Conservation (phyloP, 1,139 yeast species). For the Yamadazyma atlantica region DNA sequence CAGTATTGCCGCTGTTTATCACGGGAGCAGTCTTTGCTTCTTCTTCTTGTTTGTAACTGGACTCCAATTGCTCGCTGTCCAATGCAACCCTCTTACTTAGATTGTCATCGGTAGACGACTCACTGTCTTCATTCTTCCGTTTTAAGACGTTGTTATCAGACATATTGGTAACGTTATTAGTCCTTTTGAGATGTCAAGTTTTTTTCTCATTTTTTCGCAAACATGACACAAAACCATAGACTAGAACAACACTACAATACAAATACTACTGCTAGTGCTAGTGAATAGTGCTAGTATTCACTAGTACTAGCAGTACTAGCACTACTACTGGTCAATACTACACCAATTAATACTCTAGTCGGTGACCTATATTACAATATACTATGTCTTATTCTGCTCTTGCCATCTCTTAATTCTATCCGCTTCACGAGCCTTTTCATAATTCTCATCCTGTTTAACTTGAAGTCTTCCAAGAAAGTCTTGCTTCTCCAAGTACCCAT, state of each 20-base stretch:
- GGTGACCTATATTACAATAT: background rate
- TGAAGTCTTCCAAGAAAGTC: constrained; percentile 84
- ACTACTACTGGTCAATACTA: too few relatives aligned
- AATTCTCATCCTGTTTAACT: constrained; percentile 59
- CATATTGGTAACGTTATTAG: too few relatives aligned
- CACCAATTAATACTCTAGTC: too few relatives aligned
- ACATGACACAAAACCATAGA: too few relatives aligned
- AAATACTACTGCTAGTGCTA: too few relatives aligned
- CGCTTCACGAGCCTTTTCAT: constrained; percentile 54
- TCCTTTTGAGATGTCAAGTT: too few relatives aligned
- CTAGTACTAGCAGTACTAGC: too few relatives aligned
- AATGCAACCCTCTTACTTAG: constrained; percentile 67
- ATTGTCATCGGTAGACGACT: constrained; percentile 33
- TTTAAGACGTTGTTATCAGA: constrained; percentile 36
- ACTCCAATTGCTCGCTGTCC: constrained; percentile 51
- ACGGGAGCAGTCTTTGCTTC: constrained; percentile 45
- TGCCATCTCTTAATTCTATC: constrained; percentile 35
- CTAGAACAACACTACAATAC: too few relatives aligned
- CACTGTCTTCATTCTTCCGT: constrained; percentile 65
- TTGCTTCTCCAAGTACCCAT: constrained; percentile 87
- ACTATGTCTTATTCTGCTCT: constrained; percentile 10
- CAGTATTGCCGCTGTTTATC: constrained; percentile 14
- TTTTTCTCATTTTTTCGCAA: background rate
- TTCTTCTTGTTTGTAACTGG: constrained; percentile 35
- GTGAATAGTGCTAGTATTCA: too few relatives aligned